Percentiles rank a stretch among this genome's conserved stretches.
phyloP scores from a whole-genome alignment of 2,329 filamentous ascomycete genomes.

The Arthrobotrys iridis region DNA sequence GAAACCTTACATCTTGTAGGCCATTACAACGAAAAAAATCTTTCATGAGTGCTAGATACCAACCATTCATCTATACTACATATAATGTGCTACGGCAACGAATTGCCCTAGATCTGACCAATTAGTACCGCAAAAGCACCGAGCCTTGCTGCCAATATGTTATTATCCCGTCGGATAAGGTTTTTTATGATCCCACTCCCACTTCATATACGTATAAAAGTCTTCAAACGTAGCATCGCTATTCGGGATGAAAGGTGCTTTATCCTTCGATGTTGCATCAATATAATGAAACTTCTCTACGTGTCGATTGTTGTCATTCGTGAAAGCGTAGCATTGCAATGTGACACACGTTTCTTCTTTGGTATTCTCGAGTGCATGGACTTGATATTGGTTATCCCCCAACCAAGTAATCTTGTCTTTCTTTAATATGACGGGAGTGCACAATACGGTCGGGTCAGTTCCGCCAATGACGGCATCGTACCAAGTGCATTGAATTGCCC shows the following conservation, averaged over 20 bases:
- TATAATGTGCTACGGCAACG: not conserved
- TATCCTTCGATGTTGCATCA: not conserved
- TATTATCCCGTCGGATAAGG: not conserved
- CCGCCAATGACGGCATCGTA: not conserved
- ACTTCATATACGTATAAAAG: not conserved
- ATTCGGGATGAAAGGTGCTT: not conserved
- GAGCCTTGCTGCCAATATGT: not conserved
- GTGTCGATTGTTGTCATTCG: not conserved
- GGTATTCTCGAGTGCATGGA: not conserved
- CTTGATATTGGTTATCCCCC: not conserved
- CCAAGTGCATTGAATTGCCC: not conserved
- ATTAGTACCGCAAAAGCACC: not conserved
- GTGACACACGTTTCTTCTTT: not conserved
- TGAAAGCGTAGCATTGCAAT: conserved; percentile 1
- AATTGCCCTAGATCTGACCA: not conserved
- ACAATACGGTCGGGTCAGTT: not conserved
- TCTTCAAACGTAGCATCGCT: not conserved
- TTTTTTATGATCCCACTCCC: not conserved
- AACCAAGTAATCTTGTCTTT: not conserved
- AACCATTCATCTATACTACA: not conserved
- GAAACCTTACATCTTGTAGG: too few species aligned
- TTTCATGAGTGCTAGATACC: not conserved
- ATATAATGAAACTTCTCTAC: not conserved
- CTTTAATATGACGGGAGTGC: not conserved
- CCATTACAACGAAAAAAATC: not conserved